A percentile compares a stretch with the other conserved stretches of the same genome.
These are phyloP conservation scores for Talaromyces pinophilus DNA, from an alignment of 2,329 filamentous ascomycete species.

Conservation along the genomic window DNA sequence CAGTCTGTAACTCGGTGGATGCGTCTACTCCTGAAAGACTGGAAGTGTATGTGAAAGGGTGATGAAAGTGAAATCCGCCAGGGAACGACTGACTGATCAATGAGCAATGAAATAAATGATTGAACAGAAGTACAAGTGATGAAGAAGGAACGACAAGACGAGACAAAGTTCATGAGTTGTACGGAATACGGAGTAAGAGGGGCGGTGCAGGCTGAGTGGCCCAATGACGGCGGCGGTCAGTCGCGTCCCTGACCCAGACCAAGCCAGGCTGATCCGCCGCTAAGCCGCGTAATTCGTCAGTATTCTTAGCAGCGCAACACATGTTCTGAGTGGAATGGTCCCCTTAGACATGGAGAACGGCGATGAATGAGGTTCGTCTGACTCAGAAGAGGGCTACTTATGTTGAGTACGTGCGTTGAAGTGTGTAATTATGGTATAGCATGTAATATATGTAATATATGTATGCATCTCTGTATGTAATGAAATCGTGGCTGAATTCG, in stretches of 20 bases:
- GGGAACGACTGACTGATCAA: conserved; percentile 1
- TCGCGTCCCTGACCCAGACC: conserved; percentile 14
- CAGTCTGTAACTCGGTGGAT: background rate
- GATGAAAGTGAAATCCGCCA: background rate
- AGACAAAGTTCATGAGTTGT: background rate
- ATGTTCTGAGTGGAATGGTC: background rate
- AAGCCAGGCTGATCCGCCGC: conserved; percentile 12
- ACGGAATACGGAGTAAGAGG: conserved; percentile 2
- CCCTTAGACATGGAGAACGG: background rate
- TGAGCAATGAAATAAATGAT: conserved; percentile 7
- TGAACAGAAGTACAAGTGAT: background rate
- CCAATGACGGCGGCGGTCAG: background rate
- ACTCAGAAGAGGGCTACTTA: background rate
- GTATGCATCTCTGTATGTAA: background rate
- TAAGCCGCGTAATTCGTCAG: conserved; percentile 14
- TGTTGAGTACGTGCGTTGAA: background rate
- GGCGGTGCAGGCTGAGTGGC: conserved; percentile 1
- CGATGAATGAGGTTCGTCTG: background rate
- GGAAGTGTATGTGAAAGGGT: background rate
- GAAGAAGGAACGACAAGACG: background rate
- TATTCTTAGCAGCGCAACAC: background rate
- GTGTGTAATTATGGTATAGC: background rate
- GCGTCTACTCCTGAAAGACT: background rate
- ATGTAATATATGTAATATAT: background rate
- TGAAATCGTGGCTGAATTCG: conserved; percentile 3